Conservation (phyloP, 768 basidiomycete genomes). For the Boletus reticulatus region DNA sequence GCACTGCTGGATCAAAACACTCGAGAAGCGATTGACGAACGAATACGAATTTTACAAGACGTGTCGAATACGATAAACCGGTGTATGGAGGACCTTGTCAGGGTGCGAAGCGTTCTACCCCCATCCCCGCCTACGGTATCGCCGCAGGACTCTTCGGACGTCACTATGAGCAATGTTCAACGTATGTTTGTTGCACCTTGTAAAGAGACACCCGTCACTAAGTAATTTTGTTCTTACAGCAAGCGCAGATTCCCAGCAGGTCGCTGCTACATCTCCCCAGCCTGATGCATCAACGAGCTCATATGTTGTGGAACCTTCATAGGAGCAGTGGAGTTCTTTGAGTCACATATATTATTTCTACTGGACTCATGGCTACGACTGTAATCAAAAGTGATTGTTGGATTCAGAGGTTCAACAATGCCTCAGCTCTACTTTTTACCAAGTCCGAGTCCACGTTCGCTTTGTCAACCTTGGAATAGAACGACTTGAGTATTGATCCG, state of each 20-base stretch:
- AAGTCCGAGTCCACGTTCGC: conserved; percentile 53
- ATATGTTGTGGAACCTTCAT: background rate
- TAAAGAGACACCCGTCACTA: background rate
- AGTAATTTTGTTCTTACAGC: background rate
- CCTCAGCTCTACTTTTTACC: conserved; percentile 52
- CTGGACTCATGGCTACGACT: background rate
- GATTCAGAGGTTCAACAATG: conserved; percentile 28
- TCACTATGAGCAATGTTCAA: conserved; percentile 8
- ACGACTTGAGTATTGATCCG: conserved; percentile 58
- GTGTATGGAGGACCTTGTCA: conserved; percentile 77
- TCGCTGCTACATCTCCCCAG: background rate
- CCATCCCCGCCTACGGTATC: conserved; percentile 20
- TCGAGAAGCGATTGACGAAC: conserved; percentile 81
- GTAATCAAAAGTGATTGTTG: background rate
- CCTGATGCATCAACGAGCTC: background rate
- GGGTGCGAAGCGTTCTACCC: conserved; percentile 72
- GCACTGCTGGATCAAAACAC: conserved; percentile 63
- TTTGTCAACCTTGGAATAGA: conserved; percentile 62
- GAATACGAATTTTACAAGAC: conserved; percentile 73
- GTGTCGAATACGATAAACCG: conserved; percentile 72
- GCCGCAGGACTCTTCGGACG: conserved; percentile 6
- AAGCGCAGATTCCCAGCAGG: background rate
- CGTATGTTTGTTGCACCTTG: conserved; percentile 10
- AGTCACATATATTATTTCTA: background rate
- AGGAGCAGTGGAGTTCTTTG: background rate